A percentile compares a stretch with the other conserved stretches of the same genome.
phyloP scores from a whole-genome alignment of 2,329 filamentous ascomycete genomes.

The Claviceps digitariae region DNA sequence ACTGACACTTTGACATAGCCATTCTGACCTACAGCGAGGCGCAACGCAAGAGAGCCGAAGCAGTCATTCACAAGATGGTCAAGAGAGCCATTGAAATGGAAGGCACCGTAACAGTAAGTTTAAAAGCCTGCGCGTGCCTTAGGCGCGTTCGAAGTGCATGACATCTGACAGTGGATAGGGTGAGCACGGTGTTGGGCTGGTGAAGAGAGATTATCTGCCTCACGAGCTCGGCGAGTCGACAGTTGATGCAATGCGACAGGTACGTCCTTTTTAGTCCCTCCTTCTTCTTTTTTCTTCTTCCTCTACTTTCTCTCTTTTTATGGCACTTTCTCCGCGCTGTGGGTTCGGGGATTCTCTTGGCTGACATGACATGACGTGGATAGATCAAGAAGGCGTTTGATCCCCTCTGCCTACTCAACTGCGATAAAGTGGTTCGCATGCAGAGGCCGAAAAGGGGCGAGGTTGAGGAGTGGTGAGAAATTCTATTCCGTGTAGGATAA shows the following conservation, averaged over 20 bases:
- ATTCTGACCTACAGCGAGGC: conserved; percentile 49
- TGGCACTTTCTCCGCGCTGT: too few relatives aligned
- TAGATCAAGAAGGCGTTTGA: conserved; percentile 72
- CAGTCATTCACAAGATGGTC: conserved; percentile 69
- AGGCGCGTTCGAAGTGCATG: neutral
- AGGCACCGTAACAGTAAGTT: conserved; percentile 57
- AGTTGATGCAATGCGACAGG: conserved; percentile 73
- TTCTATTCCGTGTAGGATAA: neutral
- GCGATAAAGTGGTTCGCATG: conserved; percentile 54
- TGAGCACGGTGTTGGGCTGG: conserved; percentile 71
- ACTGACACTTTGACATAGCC: conserved; percentile 18
- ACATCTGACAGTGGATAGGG: conserved; percentile 30
- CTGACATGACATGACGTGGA: neutral
- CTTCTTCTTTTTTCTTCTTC: neutral
- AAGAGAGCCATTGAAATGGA: conserved; percentile 75
- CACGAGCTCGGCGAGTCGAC: conserved; percentile 64
- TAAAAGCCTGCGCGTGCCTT: conserved; percentile 9
- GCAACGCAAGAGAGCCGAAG: conserved; percentile 53
- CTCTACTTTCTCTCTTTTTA: neutral
- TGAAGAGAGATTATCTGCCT: conserved; percentile 71
- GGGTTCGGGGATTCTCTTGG: too few relatives aligned
- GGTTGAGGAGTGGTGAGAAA: conserved; percentile 28
- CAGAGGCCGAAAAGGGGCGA: conserved; percentile 32
- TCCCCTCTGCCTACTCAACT: conserved; percentile 56
- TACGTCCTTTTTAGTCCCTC: too few relatives aligned